Evolutionary conservation across 2,329 filamentous ascomycete species (phyloP).

Genomic region (Hymenoscyphus scutula): DNA sequence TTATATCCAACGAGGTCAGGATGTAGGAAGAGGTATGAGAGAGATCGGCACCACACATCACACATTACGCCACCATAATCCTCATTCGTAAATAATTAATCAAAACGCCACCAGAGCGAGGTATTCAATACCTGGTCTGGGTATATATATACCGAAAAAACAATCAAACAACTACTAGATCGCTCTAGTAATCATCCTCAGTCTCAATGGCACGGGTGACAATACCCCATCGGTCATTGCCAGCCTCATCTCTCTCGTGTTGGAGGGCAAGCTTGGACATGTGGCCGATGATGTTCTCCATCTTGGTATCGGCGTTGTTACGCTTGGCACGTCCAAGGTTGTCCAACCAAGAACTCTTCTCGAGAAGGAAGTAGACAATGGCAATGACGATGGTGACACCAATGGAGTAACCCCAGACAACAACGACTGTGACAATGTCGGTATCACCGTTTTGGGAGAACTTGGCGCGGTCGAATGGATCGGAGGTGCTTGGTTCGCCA

Average conservation of each 20-base stretch:
- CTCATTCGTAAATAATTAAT: not conserved
- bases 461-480: slow-evolving; percentile 39
- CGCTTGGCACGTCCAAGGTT: slow-evolving; percentile 63
- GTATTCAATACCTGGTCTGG: not conserved
- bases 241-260: slow-evolving; percentile 53
- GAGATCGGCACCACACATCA: not conserved
- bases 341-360: slow-evolving; percentile 56
- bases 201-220: slow-evolving; percentile 32
- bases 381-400: slow-evolving; percentile 64
- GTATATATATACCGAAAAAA: not conserved
- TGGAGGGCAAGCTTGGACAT: slow-evolving; percentile 62
- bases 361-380: slow-evolving; percentile 62
- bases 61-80: slow-evolving; percentile 2
- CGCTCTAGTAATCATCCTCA: slow-evolving; percentile 36
- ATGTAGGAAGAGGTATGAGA: not conserved
- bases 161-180: slow-evolving; percentile 1
- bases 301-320: slow-evolving; percentile 57
- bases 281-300: slow-evolving; percentile 65
- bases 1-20: not conserved
- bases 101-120: not conserved
- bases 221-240: slow-evolving; percentile 29
- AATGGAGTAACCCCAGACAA: slow-evolving; percentile 65
- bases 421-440: slow-evolving; percentile 58
- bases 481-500: slow-evolving; percentile 42
- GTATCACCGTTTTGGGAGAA: slow-evolving; percentile 43